phyloP scores from a whole-genome alignment of 305 asterid species.

The Andrographis paniculata region DNA sequence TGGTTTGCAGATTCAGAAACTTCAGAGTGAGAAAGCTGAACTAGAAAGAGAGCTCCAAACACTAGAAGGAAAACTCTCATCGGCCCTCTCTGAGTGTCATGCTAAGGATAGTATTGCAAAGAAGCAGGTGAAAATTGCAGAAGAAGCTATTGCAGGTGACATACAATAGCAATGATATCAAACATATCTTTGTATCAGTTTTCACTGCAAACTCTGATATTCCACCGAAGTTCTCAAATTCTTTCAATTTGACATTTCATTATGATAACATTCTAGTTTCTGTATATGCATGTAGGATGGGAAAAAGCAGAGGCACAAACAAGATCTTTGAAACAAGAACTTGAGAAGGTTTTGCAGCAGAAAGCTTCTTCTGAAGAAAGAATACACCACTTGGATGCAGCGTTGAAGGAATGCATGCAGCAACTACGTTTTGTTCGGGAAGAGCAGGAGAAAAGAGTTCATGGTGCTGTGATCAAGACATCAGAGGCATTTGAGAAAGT shows the following conservation, averaged over 20 bases:
- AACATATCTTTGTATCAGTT: background rate
- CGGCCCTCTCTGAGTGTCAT: slow-evolving; percentile 55
- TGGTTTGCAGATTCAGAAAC: slow-evolving; percentile 37
- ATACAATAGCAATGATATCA: slow-evolving; percentile 1
- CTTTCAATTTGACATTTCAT: no score
- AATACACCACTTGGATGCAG: slow-evolving; percentile 63
- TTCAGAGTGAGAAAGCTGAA: slow-evolving; percentile 42
- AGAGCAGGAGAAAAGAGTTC: slow-evolving; percentile 65
- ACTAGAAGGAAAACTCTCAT: slow-evolving; percentile 50
- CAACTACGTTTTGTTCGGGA: slow-evolving; percentile 63
- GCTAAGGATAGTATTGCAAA: slow-evolving; percentile 54
- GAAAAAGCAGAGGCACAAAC: slow-evolving; percentile 74
- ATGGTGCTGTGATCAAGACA: slow-evolving; percentile 38
- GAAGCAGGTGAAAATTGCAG: slow-evolving; percentile 75
- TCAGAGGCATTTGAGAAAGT: slow-evolving; percentile 50
- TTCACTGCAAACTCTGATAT: background rate
- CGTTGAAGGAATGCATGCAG: slow-evolving; percentile 86
- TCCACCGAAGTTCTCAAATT: no score
- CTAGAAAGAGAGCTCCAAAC: slow-evolving; percentile 44
- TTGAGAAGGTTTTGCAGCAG: slow-evolving; percentile 53
- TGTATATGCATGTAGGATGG: slow-evolving; percentile 45
- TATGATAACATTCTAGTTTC: background rate
- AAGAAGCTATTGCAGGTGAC: slow-evolving; percentile 86
- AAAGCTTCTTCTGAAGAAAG: slow-evolving; percentile 57
- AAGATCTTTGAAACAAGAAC: slow-evolving; percentile 51